phyloP scores from a whole-genome alignment of 2,329 filamentous ascomycete species.

The Blastomyces parvus region DNA sequence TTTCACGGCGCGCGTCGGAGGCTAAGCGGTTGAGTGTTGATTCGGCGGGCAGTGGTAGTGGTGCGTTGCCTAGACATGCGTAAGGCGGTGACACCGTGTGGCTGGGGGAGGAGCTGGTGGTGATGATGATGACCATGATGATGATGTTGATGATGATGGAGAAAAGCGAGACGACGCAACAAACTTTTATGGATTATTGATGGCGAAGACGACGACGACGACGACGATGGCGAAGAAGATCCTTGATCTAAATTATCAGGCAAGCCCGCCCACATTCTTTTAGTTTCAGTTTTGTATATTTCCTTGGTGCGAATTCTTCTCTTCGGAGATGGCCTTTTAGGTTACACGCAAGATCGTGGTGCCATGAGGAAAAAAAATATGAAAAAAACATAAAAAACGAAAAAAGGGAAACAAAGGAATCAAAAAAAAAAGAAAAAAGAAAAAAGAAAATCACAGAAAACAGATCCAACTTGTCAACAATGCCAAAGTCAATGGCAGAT shows the following conservation, averaged over 20 bases:
- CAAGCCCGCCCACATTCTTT: slow-evolving; percentile 1
- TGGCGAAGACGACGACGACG: neutral
- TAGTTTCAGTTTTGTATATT: neutral
- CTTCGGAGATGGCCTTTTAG: neutral
- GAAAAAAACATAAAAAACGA: neutral
- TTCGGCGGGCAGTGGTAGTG: neutral
- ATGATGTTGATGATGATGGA: neutral
- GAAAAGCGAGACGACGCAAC: neutral
- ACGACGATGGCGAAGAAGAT: neutral
- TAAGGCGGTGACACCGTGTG: neutral
- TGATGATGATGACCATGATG: too few species aligned
- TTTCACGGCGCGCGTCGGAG: slow-evolving; percentile 51
- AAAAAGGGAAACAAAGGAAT: neutral
- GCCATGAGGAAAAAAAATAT: neutral
- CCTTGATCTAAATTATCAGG: neutral
- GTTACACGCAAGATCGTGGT: neutral
- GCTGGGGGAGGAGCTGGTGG: neutral
- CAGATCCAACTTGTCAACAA: neutral
- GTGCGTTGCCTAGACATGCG: neutral
- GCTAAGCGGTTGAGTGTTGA: slow-evolving; percentile 24
- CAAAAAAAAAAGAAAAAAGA: neutral
- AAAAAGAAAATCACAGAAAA: neutral
- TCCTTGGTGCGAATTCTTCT: neutral
- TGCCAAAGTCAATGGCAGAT: neutral
- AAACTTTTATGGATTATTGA: neutral